Conservation (phyloP, 1,284 basidiomycete species). For the Filobasidium uniguttulatum region DNA sequence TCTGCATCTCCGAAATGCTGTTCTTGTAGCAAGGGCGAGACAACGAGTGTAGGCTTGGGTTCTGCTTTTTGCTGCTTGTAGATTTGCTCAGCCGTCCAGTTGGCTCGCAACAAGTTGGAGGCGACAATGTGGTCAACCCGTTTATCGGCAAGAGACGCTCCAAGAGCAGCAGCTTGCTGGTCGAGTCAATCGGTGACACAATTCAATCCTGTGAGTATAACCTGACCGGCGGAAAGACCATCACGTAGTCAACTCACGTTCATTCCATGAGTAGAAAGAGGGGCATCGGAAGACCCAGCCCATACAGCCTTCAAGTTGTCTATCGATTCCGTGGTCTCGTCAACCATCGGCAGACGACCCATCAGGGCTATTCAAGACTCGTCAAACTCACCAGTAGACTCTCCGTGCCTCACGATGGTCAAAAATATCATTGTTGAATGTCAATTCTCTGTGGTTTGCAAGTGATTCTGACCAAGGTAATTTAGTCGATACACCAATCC, state of each 20-base stretch:
- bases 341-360: background rate
- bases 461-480: too few species aligned
- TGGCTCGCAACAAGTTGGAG: constrained; percentile 64
- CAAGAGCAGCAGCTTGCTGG: constrained; percentile 75
- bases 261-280: constrained; percentile 67
- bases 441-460: too few species aligned
- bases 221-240: too few species aligned
- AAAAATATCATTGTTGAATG: constrained; percentile 38
- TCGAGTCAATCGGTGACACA: background rate
- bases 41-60: constrained; percentile 24
- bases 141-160: constrained; percentile 47
- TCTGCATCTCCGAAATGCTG: constrained; percentile 36
- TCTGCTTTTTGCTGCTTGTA: constrained; percentile 23
- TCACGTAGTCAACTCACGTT: constrained; percentile 39
- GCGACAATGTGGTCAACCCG: constrained; percentile 57
- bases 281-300: constrained; percentile 75
- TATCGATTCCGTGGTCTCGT: constrained; percentile 20
- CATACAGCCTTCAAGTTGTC: constrained; percentile 43
- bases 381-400: constrained; percentile 52
- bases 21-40: constrained; percentile 29
- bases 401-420: constrained; percentile 50
- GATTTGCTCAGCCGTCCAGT: constrained; percentile 37
- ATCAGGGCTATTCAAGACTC: background rate
- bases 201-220: too few species aligned
- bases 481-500: too few species aligned